These are phyloP conservation scores for Boletus rex-veris DNA, from an alignment of 768 basidiomycete genomes.

Conservation along the genomic window DNA sequence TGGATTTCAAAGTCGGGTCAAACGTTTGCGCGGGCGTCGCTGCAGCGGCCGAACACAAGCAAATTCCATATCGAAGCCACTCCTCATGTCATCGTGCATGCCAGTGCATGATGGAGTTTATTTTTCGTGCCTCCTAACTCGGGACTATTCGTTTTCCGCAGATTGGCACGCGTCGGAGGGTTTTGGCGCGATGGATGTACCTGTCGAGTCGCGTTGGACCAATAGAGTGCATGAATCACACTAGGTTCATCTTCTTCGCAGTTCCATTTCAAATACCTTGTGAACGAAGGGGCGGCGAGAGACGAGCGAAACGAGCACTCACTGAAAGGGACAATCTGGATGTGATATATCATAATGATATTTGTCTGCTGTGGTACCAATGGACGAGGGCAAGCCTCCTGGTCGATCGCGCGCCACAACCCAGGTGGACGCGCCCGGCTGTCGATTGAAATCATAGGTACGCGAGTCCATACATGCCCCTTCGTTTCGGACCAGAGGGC, in stretches of 20 bases:
- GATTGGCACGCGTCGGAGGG: background rate
- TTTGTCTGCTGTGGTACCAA: background rate
- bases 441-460: too few species aligned
- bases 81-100: background rate
- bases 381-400: constrained; percentile 2
- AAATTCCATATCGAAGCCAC: background rate
- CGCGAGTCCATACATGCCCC: background rate
- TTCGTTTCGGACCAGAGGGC: background rate
- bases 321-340: background rate
- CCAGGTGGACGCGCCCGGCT: background rate
- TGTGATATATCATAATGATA: background rate
- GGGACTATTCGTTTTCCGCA: background rate
- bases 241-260: background rate
- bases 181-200: background rate
- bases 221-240: background rate
- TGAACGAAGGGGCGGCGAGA: too few species aligned
- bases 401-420: background rate
- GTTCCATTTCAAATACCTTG: background rate
- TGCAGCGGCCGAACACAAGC: background rate
- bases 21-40: background rate
- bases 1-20: constrained; percentile 9
- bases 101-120: background rate
- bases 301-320: too few species aligned
- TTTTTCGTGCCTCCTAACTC: background rate
- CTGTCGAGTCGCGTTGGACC: background rate